phyloP scores from a whole-genome alignment of 768 basidiomycete species.

The Mrakia frigida region DNA sequence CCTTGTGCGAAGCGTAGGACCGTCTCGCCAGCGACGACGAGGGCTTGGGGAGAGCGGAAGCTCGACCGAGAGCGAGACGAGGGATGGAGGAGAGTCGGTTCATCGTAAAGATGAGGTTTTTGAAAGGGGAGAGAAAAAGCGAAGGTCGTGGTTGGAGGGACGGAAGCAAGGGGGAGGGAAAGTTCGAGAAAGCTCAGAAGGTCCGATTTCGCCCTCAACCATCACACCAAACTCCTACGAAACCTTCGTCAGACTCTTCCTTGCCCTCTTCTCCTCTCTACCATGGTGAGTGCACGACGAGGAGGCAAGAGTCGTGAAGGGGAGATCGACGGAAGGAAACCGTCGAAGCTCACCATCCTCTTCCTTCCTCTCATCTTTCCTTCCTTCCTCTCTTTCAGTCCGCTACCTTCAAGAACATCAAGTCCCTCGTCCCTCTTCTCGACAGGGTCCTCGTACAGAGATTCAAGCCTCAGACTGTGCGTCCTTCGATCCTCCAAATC shows the following conservation, averaged over 20 bases:
- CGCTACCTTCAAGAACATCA: constrained; percentile 93
- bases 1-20: constrained; percentile 62
- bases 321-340: neutral
- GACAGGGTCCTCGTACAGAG: constrained; percentile 97
- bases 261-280: neutral
- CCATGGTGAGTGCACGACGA: neutral
- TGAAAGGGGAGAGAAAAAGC: neutral
- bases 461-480: constrained; percentile 90
- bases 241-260: neutral
- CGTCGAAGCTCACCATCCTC: neutral
- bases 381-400: constrained; percentile 45
- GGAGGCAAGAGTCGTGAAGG: neutral
- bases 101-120: neutral
- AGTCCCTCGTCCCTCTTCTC: constrained; percentile 77
- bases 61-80: constrained; percentile 15
- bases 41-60: neutral
- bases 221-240: neutral
- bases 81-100: constrained; percentile 26
- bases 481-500: constrained; percentile 40
- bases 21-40: constrained; percentile 25
- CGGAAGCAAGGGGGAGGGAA: neutral
- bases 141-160: neutral
- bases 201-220: neutral
- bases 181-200: neutral
- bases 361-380: neutral